Percentiles rank a stretch among this genome's conserved stretches.
Conservation (phyloP, 805 yeast genomes). For the Candida nonsorbophila region DNA sequence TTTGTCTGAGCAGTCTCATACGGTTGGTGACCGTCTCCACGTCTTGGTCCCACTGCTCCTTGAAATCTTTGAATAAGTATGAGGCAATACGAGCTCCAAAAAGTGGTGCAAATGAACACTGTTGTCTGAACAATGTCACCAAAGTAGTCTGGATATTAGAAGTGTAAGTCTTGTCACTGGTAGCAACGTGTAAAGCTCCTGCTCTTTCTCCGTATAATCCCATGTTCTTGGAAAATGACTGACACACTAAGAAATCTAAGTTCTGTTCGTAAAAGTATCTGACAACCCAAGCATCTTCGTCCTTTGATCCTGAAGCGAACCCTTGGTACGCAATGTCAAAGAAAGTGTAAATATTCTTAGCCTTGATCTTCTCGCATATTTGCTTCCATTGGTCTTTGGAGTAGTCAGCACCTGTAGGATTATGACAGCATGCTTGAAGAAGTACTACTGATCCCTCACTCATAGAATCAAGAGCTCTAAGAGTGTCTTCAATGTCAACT, state of each 20-base stretch:
- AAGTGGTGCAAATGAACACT: slow-evolving; percentile 43
- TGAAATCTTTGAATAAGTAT: slow-evolving; percentile 22
- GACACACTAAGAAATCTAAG: slow-evolving; percentile 40
- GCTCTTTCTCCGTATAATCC: slow-evolving; percentile 37
- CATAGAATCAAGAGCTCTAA: slow-evolving; percentile 22
- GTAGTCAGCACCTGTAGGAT: slow-evolving; percentile 41
- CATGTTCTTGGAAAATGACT: slow-evolving; percentile 38
- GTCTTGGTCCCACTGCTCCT: slow-evolving; percentile 30
- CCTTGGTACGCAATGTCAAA: slow-evolving; percentile 42
- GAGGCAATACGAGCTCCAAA: slow-evolving; percentile 40
- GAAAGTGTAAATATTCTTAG: slow-evolving; percentile 20
- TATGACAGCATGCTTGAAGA: slow-evolving; percentile 40
- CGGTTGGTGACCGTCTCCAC: slow-evolving; percentile 24
- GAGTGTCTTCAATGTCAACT: slow-evolving; percentile 22
- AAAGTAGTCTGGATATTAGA: slow-evolving; percentile 18
- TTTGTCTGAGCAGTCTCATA: slow-evolving; percentile 24
- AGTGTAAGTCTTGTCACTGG: slow-evolving; percentile 11
- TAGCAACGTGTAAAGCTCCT: slow-evolving; percentile 31
- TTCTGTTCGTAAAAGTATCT: slow-evolving; percentile 24
- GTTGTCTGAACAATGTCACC: slow-evolving; percentile 30
- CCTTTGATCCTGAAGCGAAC: slow-evolving; percentile 52
- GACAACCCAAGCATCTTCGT: slow-evolving; percentile 42
- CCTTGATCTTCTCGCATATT: slow-evolving; percentile 20
- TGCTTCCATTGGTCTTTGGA: slow-evolving; percentile 30
- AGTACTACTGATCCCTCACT: slow-evolving; percentile 28